Evolutionary conservation across 305 asterid species (phyloP).

Genomic region (Fraxinus angustifolia): DNA sequence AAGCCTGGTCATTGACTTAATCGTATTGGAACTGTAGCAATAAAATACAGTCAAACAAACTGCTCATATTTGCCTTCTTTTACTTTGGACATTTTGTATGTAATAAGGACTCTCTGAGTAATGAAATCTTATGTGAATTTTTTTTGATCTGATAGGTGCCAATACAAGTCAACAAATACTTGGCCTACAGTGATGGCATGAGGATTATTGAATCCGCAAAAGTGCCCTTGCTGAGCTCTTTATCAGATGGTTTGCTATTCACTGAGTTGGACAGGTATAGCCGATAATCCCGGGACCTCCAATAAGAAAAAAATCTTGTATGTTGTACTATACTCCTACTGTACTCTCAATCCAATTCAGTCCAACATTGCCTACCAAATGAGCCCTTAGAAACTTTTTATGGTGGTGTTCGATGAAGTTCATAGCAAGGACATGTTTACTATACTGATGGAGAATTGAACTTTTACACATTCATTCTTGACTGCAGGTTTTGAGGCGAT

Average conservation of each 20-base stretch:
- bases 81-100: background rate
- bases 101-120: background rate
- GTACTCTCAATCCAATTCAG: background rate
- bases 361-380: background rate
- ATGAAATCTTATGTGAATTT: background rate
- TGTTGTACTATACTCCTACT: background rate
- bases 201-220: conserved; percentile 71
- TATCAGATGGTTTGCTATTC: conserved; percentile 44
- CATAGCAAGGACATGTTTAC: background rate
- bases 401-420: background rate
- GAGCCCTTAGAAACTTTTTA: background rate
- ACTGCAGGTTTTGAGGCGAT: background rate
- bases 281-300: background rate
- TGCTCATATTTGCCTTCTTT: background rate
- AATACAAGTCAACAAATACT: conserved; percentile 80
- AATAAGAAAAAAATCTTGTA: background rate
- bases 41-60: background rate
- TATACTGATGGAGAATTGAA: background rate
- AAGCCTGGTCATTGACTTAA: background rate
- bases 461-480: background rate
- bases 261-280: conserved; percentile 65
- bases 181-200: conserved; percentile 87
- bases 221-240: conserved; percentile 33
- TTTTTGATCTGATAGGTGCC: conserved; percentile 54
- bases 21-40: background rate